A percentile compares a stretch with the other conserved stretches of the same genome.
Evolutionary conservation across 2,329 filamentous ascomycete genomes (phyloP).

Genomic region (Beauveria sp.): DNA sequence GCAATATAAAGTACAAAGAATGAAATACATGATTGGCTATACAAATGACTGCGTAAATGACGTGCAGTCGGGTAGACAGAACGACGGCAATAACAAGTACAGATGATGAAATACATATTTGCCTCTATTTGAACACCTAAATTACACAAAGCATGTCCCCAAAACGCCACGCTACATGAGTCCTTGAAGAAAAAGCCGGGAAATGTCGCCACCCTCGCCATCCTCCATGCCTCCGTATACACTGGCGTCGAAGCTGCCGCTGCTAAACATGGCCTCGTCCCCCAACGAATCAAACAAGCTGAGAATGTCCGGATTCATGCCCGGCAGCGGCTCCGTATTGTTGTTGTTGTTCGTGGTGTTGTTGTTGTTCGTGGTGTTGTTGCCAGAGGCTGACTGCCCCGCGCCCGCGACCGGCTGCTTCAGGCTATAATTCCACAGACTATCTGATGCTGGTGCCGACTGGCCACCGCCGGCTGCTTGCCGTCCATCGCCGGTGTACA

Average conservation of each 20-base stretch:
- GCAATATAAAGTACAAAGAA: too few relatives aligned
- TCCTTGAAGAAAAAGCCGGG: constrained; percentile 16
- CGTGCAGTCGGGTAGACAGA: too few relatives aligned
- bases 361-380: neutral
- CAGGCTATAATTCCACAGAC: neutral
- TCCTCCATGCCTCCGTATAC: constrained; percentile 11
- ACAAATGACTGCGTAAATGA: too few relatives aligned
- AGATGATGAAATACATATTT: too few relatives aligned
- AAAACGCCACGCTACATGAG: constrained; percentile 8
- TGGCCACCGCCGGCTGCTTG: neutral
- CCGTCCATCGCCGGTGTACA: neutral
- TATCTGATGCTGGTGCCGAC: neutral
- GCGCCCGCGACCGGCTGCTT: neutral
- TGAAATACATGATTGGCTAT: too few relatives aligned
- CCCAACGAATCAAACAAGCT: constrained; percentile 29
- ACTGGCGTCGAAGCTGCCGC: constrained; percentile 12
- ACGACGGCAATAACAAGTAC: too few relatives aligned
- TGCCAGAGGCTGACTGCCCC: neutral
- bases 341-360: neutral
- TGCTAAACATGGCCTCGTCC: constrained; percentile 20
- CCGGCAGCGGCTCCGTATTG: constrained; percentile 2
- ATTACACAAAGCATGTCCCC: neutral
- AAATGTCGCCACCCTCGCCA: constrained; percentile 22
- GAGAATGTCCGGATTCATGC: constrained; percentile 28
- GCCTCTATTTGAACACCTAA: too few relatives aligned